A percentile compares a stretch with the other conserved stretches of the same genome.
phyloP scores from a whole-genome alignment of 352 stramenopile genomes.

The Elongisporangium anandrum region DNA sequence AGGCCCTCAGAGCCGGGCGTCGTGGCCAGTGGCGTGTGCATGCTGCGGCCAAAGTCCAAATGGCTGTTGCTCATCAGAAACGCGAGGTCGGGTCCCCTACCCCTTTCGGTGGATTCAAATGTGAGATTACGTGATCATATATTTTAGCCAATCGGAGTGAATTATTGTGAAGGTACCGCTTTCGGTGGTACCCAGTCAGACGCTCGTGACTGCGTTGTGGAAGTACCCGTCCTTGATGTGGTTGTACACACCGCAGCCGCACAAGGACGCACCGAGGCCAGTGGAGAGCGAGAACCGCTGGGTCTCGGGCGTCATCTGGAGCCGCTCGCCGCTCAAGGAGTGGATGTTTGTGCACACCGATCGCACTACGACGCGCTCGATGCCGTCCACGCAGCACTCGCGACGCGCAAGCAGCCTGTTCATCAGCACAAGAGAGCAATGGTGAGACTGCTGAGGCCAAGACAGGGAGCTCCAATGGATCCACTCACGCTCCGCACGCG shows the following conservation, averaged over 20 bases:
- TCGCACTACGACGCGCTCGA: slow-evolving; percentile 28
- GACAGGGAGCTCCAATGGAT: too few species aligned
- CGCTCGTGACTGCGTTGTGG: slow-evolving; percentile 3
- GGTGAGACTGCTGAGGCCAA: too few species aligned
- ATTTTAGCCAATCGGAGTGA: too few species aligned
- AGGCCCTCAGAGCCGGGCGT: too few species aligned
- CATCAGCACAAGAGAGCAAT: slow-evolving; percentile 6
- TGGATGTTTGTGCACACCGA: slow-evolving; percentile 33
- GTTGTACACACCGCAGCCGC: slow-evolving; percentile 24
- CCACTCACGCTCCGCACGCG: slow-evolving; percentile 33
- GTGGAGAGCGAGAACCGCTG: slow-evolving; percentile 22
- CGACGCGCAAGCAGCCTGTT: slow-evolving; percentile 22
- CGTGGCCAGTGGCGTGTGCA: too few species aligned
- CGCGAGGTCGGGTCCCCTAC: too few species aligned
- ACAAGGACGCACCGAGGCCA: slow-evolving; percentile 27
- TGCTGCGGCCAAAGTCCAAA: slow-evolving; percentile 1
- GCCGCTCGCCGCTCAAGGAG: slow-evolving; percentile 9
- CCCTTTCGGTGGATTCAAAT: too few species aligned
- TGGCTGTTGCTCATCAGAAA: too few species aligned
- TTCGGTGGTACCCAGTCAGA: too few species aligned
- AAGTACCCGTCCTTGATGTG: slow-evolving; percentile 20
- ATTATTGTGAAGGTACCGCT: too few species aligned
- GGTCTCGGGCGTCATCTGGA: slow-evolving; percentile 17
- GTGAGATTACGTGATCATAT: too few species aligned
- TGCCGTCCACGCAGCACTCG: slow-evolving; percentile 27